Conservation (phyloP, 2,329 filamentous ascomycete species). For the Fusarium sp. region DNA sequence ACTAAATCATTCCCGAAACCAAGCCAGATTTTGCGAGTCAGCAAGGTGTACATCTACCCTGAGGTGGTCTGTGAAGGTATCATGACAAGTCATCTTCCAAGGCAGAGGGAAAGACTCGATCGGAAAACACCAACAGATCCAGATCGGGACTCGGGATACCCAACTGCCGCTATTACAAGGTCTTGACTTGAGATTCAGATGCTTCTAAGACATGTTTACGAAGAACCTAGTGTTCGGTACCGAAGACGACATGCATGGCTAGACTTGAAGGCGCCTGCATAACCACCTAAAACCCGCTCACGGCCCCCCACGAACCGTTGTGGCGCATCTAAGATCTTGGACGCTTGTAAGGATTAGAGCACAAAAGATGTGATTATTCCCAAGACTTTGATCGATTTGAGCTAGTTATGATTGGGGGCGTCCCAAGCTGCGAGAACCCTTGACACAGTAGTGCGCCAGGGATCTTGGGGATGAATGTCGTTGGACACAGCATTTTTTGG, state of each 20-base stretch:
- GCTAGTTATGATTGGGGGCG: conserved; percentile 7
- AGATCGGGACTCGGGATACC: neutral
- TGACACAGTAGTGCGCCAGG: conserved; percentile 11
- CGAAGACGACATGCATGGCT: neutral
- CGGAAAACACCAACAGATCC: neutral
- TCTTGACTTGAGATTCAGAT: neutral
- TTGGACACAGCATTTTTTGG: conserved; percentile 6
- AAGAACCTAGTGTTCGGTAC: neutral
- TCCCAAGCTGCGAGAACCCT: neutral
- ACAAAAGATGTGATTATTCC: neutral
- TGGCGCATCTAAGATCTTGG: conserved; percentile 9
- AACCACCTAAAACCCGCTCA: neutral
- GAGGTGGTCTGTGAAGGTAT: neutral
- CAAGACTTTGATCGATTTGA: neutral
- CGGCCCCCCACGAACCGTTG: neutral
- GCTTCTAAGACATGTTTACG: neutral
- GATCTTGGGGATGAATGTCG: conserved; percentile 5
- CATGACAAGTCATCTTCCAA: neutral
- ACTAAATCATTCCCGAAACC: neutral
- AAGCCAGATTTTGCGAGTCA: neutral
- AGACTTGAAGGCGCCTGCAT: neutral
- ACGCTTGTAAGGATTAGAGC: conserved; percentile 9
- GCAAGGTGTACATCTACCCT: neutral
- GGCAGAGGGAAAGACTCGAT: neutral
- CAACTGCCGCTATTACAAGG: neutral